Evolutionary conservation across 2,329 filamentous ascomycete species (phyloP), one percentile per base, ranked within the genome.

Genomic region (Aspergillus novofumigatus): DNA sequence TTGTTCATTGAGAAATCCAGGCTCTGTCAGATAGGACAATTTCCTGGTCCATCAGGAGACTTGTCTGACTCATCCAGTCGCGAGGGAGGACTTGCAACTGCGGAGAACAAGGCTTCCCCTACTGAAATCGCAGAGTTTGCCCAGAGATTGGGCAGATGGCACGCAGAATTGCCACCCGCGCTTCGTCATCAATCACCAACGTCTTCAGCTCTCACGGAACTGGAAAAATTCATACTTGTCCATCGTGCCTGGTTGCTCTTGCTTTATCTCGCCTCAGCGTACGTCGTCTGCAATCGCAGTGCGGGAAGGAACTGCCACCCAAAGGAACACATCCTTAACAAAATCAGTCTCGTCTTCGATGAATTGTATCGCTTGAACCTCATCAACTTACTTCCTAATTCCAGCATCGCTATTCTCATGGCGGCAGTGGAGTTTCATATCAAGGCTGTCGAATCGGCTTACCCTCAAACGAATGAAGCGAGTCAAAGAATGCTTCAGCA

Each of bases 1-100:
- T 8, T 56, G 3, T 59, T 59, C 44, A 47, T 59, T 25, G 51
- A 59, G 26, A 59, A 54, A 29, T 56, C 57, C 8, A 56, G 41
- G 35, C 57, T 59, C 9, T 59, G 57, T 26, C 47, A 49, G 3
- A 29, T 59, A 47, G 44, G 21, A 14, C 44, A 47, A 23, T 21
- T 47, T 3, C 23, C 21, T 20, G 44, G 23, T 14, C 44, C 17
- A 7, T 14, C 14, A 47, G 21, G 21, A 7, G n/a, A 23, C 6
- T 6, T 25, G 1, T 26, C 44, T 20, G 21, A 3, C 44, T 14
- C 44, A n/a, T 5, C 21, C 20, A 14, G 10, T 23, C 44, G 23
- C 21, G 21, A 11, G 8, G 44, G 5, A 4, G 21, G 21, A 47
- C 8, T 17, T 14, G 9, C 11, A 11, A 20, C 3, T 23, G 44